Evolutionary conservation across 2,329 filamentous ascomycete genomes (phyloP).

Genomic region (Apiospora malaysiana): DNA sequence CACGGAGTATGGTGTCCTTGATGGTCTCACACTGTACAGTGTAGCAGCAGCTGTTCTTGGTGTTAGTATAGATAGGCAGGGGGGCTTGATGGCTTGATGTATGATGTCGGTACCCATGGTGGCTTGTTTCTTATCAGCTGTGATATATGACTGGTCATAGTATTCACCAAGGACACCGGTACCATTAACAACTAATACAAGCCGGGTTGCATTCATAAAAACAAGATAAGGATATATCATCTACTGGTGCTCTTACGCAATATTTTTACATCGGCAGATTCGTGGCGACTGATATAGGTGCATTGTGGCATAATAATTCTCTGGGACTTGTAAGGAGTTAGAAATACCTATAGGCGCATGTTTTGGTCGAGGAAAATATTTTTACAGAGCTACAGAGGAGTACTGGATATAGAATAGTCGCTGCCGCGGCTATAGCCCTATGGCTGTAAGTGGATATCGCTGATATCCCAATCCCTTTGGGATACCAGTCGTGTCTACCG

Average conservation of each 20-base stretch:
- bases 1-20: background rate
- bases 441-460: too few species aligned
- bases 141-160: background rate
- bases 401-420: too few species aligned
- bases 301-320: background rate
- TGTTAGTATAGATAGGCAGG: conserved; percentile 1
- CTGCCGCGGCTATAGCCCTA: too few species aligned
- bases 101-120: background rate
- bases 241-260: background rate
- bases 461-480: too few species aligned
- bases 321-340: background rate
- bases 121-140: background rate
- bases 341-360: too few species aligned
- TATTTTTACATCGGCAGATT: background rate
- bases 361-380: too few species aligned
- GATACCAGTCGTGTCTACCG: too few species aligned
- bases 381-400: too few species aligned
- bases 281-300: background rate
- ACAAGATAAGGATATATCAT: background rate
- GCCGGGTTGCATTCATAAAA: background rate
- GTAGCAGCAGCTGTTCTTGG: background rate
- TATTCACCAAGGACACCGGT: background rate
- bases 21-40: background rate
- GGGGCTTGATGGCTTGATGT: background rate
- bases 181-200: background rate